Evolutionary conservation across 2,329 filamentous ascomycete species (phyloP), one percentile per base, ranked within the genome.

Genomic region (Phaeosphaeriaceae sp.): DNA sequence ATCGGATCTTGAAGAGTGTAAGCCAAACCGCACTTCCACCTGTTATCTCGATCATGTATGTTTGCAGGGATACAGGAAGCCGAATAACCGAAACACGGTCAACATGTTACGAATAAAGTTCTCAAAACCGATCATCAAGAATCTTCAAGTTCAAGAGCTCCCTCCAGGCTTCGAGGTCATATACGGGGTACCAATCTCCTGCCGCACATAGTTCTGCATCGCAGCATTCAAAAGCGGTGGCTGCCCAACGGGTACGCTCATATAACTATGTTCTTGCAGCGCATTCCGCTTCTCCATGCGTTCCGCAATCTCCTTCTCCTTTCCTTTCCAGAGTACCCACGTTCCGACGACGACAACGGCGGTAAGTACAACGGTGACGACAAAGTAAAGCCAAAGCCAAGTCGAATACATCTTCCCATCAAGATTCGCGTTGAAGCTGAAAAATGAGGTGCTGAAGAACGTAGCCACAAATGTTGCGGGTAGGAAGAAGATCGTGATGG

Each of bases 381-480:
- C 6, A 31, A 67, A 68, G 22, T 67, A 70, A 13, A 70, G 36
- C 66, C 64, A 70, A 0, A 68, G 19, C 64, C 66, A 67, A 27
- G 51, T 47, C 3, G 67, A 70, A 25, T 61, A 62, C 3, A 67
- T 51, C 9, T 33, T 40, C 1, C 60, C 57, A 21, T 57, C 24
- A 10, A 48, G 36, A 1, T 51, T 22, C 17, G 48, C 54, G 19
- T 63, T 50, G 46, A 67, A 69, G 48, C 64, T 48, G 45, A 68
- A 70, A 51, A 69, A 70, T 0, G 58, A 40, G 1, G 64, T 67
- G 51, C 62, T 67, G 54, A 70, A 70, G 47, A 70, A 68, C 0
- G 64, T 68, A 2, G 69, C 69, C 3, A 58, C 62, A 19, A 70
- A 71, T 1, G 68, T 73, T 11, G 65, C 68, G 1, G 67, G 70